A percentile compares a stretch with the other conserved stretches of the same genome.
phyloP scores from a whole-genome alignment of 2,329 filamentous ascomycete genomes.

The Phialophora tarda region DNA sequence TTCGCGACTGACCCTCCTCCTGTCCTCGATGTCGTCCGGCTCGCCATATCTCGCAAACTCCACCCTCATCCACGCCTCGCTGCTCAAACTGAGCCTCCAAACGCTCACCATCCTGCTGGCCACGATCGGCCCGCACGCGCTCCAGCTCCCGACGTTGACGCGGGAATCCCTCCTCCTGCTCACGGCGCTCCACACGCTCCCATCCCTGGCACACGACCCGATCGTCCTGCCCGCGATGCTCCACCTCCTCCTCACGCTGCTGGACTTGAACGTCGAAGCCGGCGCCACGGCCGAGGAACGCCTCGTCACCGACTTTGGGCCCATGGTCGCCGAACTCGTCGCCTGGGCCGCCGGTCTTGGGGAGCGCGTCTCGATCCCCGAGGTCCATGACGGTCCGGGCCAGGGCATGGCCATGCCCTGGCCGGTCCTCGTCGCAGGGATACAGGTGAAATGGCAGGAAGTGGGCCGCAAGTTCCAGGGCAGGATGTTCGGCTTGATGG shows the following conservation, averaged over 20 bases:
- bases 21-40: slow-evolving; percentile 30
- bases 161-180: slow-evolving; percentile 84
- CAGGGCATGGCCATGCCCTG: slow-evolving; percentile 54
- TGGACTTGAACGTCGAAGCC: slow-evolving; percentile 73
- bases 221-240: slow-evolving; percentile 75
- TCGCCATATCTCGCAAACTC: slow-evolving; percentile 42
- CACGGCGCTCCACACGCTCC: slow-evolving; percentile 65
- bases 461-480: slow-evolving; percentile 45
- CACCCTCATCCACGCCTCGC: slow-evolving; percentile 70
- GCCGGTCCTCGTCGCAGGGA: slow-evolving; percentile 71
- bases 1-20: slow-evolving; percentile 71
- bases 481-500: slow-evolving; percentile 39
- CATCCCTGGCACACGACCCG: slow-evolving; percentile 64
- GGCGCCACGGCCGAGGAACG: slow-evolving; percentile 63
- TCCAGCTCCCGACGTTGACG: slow-evolving; percentile 79
- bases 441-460: slow-evolving; percentile 81
- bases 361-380: slow-evolving; percentile 56
- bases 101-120: slow-evolving; percentile 84
- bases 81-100: slow-evolving; percentile 81
- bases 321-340: slow-evolving; percentile 81
- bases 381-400: slow-evolving; percentile 65
- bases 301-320: slow-evolving; percentile 74
- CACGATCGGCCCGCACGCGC: slow-evolving; percentile 78
- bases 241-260: slow-evolving; percentile 75
- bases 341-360: slow-evolving; percentile 85